Percentiles rank a stretch among this genome's conserved stretches.
These are phyloP conservation scores for Rhododendron ovatum DNA, from an alignment of 148 eudicot species.

Conservation along the genomic window DNA sequence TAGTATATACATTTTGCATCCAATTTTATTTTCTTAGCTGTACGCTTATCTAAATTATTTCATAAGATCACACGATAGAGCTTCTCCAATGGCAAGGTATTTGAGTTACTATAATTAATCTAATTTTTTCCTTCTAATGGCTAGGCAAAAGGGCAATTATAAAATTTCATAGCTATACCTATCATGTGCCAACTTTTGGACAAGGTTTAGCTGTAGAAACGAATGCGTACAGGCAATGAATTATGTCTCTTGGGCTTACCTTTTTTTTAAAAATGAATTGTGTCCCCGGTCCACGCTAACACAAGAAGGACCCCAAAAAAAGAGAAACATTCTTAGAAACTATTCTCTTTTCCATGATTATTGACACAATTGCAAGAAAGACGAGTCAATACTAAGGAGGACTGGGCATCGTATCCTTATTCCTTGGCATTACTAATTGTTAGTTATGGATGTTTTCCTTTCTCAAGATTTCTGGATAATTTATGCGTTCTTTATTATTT, in stretches of 20 bases:
- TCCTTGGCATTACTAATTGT: background rate
- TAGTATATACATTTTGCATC: background rate
- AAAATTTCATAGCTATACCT: background rate
- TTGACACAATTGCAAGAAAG: background rate
- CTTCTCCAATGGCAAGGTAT: background rate
- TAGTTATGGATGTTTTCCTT: background rate
- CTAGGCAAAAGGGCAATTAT: background rate
- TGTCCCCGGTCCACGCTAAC: background rate
- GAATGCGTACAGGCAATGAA: background rate
- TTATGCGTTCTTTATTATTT: background rate
- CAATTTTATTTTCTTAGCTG: background rate
- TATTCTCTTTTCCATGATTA: background rate
- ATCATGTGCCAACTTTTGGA: too few relatives aligned
- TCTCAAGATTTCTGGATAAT: background rate
- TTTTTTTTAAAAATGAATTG: background rate
- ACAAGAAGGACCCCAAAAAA: background rate
- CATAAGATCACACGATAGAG: background rate
- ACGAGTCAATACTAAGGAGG: background rate
- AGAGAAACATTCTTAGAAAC: background rate
- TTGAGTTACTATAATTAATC: background rate
- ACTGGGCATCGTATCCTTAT: background rate
- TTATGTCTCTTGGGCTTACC: background rate
- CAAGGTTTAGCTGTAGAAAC: background rate
- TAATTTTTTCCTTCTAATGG: background rate
- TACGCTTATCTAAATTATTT: background rate